Base-by-base conservation (phyloP, 1,284 basidiomycete species). In the Polyporus tsugae region DNA sequence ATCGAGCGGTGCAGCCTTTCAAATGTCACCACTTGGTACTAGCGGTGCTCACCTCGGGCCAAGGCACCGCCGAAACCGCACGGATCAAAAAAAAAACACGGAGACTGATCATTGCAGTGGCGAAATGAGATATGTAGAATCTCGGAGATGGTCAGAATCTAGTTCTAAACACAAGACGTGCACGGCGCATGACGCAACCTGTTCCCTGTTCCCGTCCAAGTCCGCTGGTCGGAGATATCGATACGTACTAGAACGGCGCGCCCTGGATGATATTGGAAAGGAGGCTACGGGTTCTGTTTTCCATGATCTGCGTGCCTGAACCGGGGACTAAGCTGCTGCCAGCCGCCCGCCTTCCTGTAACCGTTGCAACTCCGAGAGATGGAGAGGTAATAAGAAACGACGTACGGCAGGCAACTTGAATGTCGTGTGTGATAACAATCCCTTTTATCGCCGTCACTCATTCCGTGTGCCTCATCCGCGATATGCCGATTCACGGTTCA, bases 401-500 rank as follows among this genome's bases (percentile, higher is more conserved):
- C 36, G 36, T 19, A 36, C 57, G 0, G 10, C 4, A 6, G 38
- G 19, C 33, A 11, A n/a, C n/a, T n/a, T n/a, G n/a, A n/a, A 10
- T 39, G 36, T 2, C 57, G 22, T 58, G 36, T n/a, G 13, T 35
- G 11, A 13, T 29, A 2, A n/a, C 13, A 17, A 17, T 46, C 44
- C 44, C 44, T n/a, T 44, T n/a, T 44, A 46, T 22, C 44, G 6
- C 9, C 44, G n/a, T 46, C 44, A 22, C 44, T 22, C 39, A 41
- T 15, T n/a, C n/a, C n/a, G 41, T 42, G 46, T 33, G 11, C 25
- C 52, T 53, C 17, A 15, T 39, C 9, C 3, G 41, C 52, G n/a
- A 2, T 33, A 35, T 71, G 65, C 68, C 38, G 69, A 41, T 25
- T 49, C 46, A 49, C 22, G 46, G 25, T 49, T 11, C 46, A 13